These are phyloP conservation scores for Astragalus membranaceus DNA, from an alignment of 306 rosid genomes.

Conservation along the genomic window DNA sequence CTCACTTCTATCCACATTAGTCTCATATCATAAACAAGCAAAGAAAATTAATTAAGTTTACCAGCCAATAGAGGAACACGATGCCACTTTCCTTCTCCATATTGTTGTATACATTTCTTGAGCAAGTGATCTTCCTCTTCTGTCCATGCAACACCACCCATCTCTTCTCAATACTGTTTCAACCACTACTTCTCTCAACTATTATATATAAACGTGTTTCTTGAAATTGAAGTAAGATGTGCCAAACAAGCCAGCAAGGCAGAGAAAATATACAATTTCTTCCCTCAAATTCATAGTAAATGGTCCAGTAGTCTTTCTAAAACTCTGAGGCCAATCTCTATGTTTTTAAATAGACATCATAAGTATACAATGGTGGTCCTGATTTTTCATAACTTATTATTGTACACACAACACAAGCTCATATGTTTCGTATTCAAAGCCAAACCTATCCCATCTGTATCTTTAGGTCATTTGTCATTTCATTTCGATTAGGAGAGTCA, in stretches of 20 bases:
- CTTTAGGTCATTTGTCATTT: slow-evolving; percentile 20
- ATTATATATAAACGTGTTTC: background rate
- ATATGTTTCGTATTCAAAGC: slow-evolving; percentile 16
- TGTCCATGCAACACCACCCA: slow-evolving; percentile 79
- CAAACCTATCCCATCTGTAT: slow-evolving; percentile 25
- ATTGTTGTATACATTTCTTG: slow-evolving; percentile 54
- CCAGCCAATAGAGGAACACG: slow-evolving; percentile 63
- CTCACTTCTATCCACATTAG: background rate
- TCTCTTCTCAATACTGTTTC: background rate
- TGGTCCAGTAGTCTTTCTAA: slow-evolving; percentile 44
- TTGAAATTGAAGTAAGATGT: background rate
- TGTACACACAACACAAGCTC: background rate
- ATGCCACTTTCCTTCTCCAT: slow-evolving; percentile 77
- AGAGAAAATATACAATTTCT: background rate
- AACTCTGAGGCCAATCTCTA: slow-evolving; percentile 13
- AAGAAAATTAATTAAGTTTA: background rate
- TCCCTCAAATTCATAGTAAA: slow-evolving; percentile 20
- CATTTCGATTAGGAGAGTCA: background rate
- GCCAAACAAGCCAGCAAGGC: slow-evolving; percentile 35
- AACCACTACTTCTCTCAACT: background rate
- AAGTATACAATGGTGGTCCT: slow-evolving; percentile 35
- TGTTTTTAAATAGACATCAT: slow-evolving; percentile 37
- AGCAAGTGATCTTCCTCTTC: slow-evolving; percentile 56
- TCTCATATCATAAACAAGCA: background rate
- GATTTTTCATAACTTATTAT: background rate